phyloP scores from a whole-genome alignment of 176 grass and related monocot species.

The Pontederia paniculata region DNA sequence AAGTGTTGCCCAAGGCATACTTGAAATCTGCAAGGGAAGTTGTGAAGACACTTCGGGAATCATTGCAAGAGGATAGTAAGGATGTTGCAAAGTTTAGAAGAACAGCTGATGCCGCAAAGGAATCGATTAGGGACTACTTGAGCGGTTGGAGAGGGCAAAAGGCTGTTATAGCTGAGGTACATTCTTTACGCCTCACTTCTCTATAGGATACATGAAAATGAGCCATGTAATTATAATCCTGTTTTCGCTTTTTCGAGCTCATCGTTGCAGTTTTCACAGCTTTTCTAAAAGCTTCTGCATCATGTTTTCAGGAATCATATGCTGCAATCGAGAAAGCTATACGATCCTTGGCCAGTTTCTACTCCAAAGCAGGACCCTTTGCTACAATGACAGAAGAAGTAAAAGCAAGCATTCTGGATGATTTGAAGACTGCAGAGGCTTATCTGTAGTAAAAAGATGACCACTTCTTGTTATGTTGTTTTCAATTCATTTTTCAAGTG shows the following conservation, averaged over 20 bases:
- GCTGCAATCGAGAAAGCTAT: constrained; percentile 70
- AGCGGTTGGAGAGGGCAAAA: constrained; percentile 61
- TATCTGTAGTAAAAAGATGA: constrained; percentile 30
- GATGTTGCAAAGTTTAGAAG: constrained; percentile 65
- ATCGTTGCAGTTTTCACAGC: neutral
- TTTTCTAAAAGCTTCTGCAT: neutral
- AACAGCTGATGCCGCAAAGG: constrained; percentile 72
- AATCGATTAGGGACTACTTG: constrained; percentile 67
- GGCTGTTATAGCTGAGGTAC: constrained; percentile 55
- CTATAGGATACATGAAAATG: neutral
- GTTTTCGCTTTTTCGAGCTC: neutral
- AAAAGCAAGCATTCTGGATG: constrained; percentile 51
- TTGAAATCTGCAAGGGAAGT: constrained; percentile 83
- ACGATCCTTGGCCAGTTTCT: constrained; percentile 63
- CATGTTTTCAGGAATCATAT: constrained; percentile 55
- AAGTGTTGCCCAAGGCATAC: constrained; percentile 77
- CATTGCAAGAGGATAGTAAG: constrained; percentile 46
- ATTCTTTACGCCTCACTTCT: neutral
- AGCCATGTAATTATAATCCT: neutral
- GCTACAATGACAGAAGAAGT: constrained; percentile 47
- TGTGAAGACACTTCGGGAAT: constrained; percentile 79
- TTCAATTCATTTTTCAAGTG: too few relatives aligned
- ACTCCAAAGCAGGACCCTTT: constrained; percentile 72
- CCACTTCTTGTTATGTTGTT: neutral
- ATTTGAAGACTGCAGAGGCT: constrained; percentile 58